Evolutionary conservation across 2,329 filamentous ascomycete species (phyloP), one percentile per base, ranked within the genome.

Genomic region (Neofusicoccum cordaticola): DNA sequence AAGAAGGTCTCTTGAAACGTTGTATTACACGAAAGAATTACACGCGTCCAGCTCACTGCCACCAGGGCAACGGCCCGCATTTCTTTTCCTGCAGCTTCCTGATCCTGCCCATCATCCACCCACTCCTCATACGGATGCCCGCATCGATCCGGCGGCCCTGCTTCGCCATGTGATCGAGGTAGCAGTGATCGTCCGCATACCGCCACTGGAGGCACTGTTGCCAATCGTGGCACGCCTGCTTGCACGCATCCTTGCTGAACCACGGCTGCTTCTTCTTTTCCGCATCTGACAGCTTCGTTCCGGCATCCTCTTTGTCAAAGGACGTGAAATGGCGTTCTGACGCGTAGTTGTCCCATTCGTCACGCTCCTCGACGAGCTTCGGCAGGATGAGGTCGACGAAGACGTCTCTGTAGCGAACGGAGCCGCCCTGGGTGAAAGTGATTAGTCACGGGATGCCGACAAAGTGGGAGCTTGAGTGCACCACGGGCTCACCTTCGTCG

Each of bases 341-440:
- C 0, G 74, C 74, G 66, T 75, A 64, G 58, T 77, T 77, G 0
- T 71, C 67, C 75, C 75, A 77, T 52, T 77, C 73, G 3, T 72
- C 72, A 2, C 62, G 57, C 6, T 68, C 70, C 2, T 68, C 67
- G 11, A 68, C 67, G 1, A 77, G 52, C 3, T 66, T 63, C 3
- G 73, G 70, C 62, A 75, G 72, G 12, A 75, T 71, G 19, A 56
- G 13, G 39, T 71, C 67, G 0, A 66, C 66, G 60, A 74, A 77
- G 4, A 77, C 67, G 52, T 76, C 73, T 53, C 74, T 73, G 37
- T 75, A 77, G 19, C 70, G 74, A 3, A 77, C 68, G 7, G 75
- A 27, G 1, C 52, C 52, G 1, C 52, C 37, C 52, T 56, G 17
- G 31, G 15, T 11, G 19, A 39, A 12, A 15, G 12, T 3, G 22